Conservation (phyloP, 257 asterid genomes). For the Buddleja alternifolia region DNA sequence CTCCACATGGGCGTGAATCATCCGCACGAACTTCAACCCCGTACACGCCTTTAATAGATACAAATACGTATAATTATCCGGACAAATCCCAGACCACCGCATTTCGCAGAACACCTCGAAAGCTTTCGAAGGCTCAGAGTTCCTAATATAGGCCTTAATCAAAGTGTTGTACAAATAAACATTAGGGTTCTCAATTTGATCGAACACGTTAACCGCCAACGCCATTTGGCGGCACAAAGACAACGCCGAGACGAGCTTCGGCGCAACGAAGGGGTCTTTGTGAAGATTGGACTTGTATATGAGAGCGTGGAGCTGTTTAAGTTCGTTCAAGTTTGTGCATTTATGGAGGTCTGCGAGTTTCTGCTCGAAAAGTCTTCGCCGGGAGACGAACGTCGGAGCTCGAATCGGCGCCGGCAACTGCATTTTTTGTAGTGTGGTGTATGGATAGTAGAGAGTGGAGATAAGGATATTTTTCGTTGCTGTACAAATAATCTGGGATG, state of each 20-base stretch:
- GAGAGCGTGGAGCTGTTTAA: constrained; percentile 67
- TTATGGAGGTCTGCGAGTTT: constrained; percentile 64
- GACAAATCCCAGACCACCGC: constrained; percentile 52
- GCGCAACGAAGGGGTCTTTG: constrained; percentile 56
- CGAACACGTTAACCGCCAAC: constrained; percentile 56
- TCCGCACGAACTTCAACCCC: constrained; percentile 45
- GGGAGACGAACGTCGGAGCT: constrained; percentile 67
- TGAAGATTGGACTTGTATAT: constrained; percentile 71
- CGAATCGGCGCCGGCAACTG: constrained; percentile 58
- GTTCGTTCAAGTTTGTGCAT: constrained; percentile 58
- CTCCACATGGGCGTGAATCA: constrained; percentile 66
- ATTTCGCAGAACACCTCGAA: constrained; percentile 52
- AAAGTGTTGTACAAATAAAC: constrained; percentile 53
- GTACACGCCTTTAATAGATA: constrained; percentile 65
- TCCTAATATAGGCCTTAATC: constrained; percentile 51
- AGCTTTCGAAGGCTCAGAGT: constrained; percentile 54
- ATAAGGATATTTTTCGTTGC: constrained; percentile 22
- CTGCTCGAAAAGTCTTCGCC: constrained; percentile 64
- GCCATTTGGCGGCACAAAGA: constrained; percentile 58
- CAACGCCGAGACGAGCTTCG: constrained; percentile 68
- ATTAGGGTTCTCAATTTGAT: constrained; percentile 53
- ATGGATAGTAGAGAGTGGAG: constrained; percentile 24
- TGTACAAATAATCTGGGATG: not conserved
- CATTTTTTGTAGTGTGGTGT: constrained; percentile 36
- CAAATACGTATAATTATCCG: constrained; percentile 66